Percentiles rank a stretch among this genome's conserved stretches.
phyloP scores from a whole-genome alignment of 2,329 filamentous ascomycete genomes.

The Diaporthe sp. region DNA sequence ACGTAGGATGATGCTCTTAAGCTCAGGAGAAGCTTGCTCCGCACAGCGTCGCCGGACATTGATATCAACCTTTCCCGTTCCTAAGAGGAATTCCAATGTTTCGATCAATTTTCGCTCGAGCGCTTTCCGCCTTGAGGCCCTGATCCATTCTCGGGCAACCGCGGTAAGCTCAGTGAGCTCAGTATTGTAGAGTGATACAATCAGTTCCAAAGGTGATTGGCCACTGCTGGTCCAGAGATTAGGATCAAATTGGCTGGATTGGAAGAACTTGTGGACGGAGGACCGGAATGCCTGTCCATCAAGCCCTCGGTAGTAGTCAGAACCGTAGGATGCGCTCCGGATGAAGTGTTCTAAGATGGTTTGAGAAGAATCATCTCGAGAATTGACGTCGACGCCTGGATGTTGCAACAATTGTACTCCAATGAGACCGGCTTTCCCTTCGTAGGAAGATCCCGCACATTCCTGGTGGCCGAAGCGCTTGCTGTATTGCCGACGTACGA shows the following conservation, averaged over 20 bases:
- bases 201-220: background rate
- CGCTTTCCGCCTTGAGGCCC: background rate
- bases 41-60: background rate
- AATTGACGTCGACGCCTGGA: background rate
- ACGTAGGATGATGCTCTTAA: background rate
- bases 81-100: background rate
- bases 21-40: background rate
- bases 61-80: background rate
- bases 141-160: too few species aligned
- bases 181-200: background rate
- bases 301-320: too few species aligned
- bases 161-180: too few species aligned
- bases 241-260: background rate
- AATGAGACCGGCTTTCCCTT: background rate
- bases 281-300: too few species aligned
- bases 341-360: constrained; percentile 1
- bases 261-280: background rate
- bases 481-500: background rate
- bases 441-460: too few species aligned
- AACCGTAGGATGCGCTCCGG: background rate
- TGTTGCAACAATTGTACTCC: background rate
- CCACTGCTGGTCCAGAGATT: constrained; percentile 12
- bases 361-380: background rate
- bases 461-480: too few species aligned
- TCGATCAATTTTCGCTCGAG: background rate